Base-by-base conservation (phyloP, 78 protist species). In the Emiliania huxleyi region DNA sequence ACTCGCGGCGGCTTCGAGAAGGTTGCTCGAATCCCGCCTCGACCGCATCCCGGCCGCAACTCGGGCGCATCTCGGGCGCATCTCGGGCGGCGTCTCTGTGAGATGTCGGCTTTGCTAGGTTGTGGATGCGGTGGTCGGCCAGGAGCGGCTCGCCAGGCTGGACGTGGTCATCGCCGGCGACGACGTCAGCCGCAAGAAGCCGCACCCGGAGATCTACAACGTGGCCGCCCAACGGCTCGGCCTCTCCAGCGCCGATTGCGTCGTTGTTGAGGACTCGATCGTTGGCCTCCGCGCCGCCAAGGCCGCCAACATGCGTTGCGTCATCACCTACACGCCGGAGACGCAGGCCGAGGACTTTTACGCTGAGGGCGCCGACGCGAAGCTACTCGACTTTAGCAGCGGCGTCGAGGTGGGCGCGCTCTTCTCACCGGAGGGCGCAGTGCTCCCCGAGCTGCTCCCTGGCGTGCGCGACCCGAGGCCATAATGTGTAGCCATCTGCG, bases 101-200 rank as follows among this genome's bases (percentile, higher is more conserved):
- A n/a, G n/a, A n/a, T n/a, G n/a, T n/a, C n/a, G n/a, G n/a, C n/a
- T n/a, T n/a, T n/a, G n/a, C n/a, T n/a, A n/a, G n/a, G 93, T 90
- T 40, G 87, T 90, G 38, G 21, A 71, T 56, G 1, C 79, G 18
- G 40, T 90, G 23, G 87, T 90, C 26, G 93, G 93, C 44, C 0
- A 37, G 29, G 62, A 38, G 45, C 83, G 93, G 8, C 85, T 90
- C 37, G 40, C 69, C 48, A 42, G 6, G 52, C 85, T 90, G 18
- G 93, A 90, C 49, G 48, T 62, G 45, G 29, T 90, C 69, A 71
- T 71, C 33, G 93, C 93, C 40, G 93, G 93, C 12, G 93, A 90
- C 79, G 93, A 90, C 40, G 93, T 90, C 15, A 0, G 15, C 38
- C 11, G 15, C n/a, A 69, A 71, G 52, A 90, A 90, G 85, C 93